Percentiles rank a stretch among this genome's conserved stretches.
These are phyloP conservation scores for Colletotrichum sojae DNA, from an alignment of 2,329 filamentous ascomycete species.

Conservation along the genomic window DNA sequence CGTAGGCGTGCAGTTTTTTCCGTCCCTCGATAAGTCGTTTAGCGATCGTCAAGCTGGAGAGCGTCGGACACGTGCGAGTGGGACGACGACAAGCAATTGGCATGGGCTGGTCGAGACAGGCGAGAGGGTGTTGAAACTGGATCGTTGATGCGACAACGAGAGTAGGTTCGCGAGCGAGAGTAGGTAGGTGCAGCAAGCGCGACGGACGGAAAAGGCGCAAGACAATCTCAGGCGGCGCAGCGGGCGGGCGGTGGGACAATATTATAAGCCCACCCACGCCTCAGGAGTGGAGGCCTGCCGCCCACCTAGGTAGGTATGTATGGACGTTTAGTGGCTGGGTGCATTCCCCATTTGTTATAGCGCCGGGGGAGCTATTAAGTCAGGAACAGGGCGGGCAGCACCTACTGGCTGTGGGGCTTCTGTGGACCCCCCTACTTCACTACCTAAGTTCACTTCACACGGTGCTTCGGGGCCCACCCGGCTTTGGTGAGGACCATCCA, in stretches of 20 bases:
- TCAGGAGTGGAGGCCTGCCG: conserved; percentile 34
- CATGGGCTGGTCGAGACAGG: background rate
- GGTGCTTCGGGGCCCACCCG: background rate
- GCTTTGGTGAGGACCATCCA: background rate
- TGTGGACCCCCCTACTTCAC: background rate
- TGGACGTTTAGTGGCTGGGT: conserved; percentile 12
- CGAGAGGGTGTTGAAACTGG: background rate
- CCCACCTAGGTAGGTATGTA: background rate
- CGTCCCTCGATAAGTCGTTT: background rate
- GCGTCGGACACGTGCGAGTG: too few relatives aligned
- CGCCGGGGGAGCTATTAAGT: conserved; percentile 24
- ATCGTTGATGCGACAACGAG: background rate
- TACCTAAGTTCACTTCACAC: background rate
- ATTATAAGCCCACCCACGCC: conserved; percentile 32
- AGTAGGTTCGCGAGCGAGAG: conserved; percentile 7
- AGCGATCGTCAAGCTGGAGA: background rate
- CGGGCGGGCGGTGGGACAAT: conserved; percentile 35
- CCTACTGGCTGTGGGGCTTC: background rate
- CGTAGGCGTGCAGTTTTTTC: background rate
- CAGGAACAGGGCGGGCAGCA: conserved; percentile 27
- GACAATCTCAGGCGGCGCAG: background rate
- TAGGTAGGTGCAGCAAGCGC: conserved; percentile 22
- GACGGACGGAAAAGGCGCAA: conserved; percentile 25
- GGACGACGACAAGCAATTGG: too few relatives aligned
- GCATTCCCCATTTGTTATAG: conserved; percentile 29